Base-by-base conservation (phyloP, 257 asterid species). In the Solanum sejunctum region DNA sequence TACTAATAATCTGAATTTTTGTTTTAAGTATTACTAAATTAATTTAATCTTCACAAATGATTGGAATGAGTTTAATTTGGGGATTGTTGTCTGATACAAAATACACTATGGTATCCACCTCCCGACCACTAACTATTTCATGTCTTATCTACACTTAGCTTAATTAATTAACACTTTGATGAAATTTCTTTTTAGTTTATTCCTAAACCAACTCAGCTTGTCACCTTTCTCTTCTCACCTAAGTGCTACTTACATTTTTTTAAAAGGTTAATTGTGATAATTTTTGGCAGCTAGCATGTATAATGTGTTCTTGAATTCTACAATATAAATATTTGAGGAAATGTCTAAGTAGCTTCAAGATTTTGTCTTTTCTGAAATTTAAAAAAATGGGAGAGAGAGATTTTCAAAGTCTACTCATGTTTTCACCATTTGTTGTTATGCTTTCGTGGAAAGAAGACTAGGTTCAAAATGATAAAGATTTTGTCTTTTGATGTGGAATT, bases 131-230 rank as follows among this genome's bases (percentile, higher is more conserved):
- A 70, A 69, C 41, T 72, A 63, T 61, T 80, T 52, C 26, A 23
- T 77, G 63, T 77, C 63, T 52, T 51, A 26, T 77, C 70, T 49
- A 84, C 85, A 84, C 73, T 36, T 36, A 36, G 41, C 41, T 36
- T 36, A 36, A 55, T 82, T 51, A 82, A 18, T 82, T 51, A 82
- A 18, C 54, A 84, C 32, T 75, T 16, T 84, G 39, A 21, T 84
- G 39, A 21, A 61, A 41, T 4, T 36, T 17, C 43, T 84, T 70
- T 47, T 81, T 84, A 85, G 87, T 6, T 66, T 32, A 41, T 84
- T 88, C 56, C 67, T 11, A 32, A 49, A 55, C 71, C 93, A 89
- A 39, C 89, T 90, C 88, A 86, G 60, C 56, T 84, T 89, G 88
- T 85, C 92, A 64, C 83, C 87, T 55, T 85, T 56, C 43, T 18